A percentile compares a stretch with the other conserved stretches of the same genome.
Evolutionary conservation across 805 yeast species (phyloP).

Genomic region (Vanderwaltozyma tropicalis): DNA sequence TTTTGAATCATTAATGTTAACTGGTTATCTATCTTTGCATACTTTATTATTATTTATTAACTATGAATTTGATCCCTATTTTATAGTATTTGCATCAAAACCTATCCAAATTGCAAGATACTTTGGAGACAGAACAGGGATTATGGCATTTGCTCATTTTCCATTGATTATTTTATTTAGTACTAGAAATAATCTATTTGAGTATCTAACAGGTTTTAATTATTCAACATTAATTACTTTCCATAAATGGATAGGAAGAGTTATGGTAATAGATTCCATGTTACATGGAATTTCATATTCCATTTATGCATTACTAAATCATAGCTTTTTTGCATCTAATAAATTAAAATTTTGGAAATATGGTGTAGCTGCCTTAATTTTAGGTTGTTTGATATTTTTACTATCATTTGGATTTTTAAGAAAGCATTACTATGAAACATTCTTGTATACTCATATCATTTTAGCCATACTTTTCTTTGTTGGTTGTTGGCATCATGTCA

Average conservation of each 20-base stretch:
- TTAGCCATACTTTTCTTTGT: conserved; percentile 34
- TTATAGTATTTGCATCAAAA: conserved; percentile 8
- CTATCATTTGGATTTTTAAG: conserved; percentile 29
- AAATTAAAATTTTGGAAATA: conserved; percentile 29
- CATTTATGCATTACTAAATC: conserved; percentile 25
- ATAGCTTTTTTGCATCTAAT: conserved; percentile 4
- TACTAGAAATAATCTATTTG: conserved; percentile 62
- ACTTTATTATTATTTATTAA: conserved; percentile 5
- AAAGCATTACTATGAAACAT: conserved; percentile 34
- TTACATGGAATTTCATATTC: conserved; percentile 34
- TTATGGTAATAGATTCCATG: conserved; percentile 29
- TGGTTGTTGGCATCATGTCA: conserved; percentile 39
- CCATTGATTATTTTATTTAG: conserved; percentile 55
- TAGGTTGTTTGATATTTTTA: conserved; percentile 20
- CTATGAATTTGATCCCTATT: conserved; percentile 11
- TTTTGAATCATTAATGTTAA: conserved; percentile 12
- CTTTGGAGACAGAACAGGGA: conserved; percentile 39
- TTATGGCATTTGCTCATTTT: conserved; percentile 34
- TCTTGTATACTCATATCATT: conserved; percentile 35
- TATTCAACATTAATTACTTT: conserved; percentile 51
- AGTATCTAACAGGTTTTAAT: conserved; percentile 50
- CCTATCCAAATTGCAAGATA: conserved; percentile 18
- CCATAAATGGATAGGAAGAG: conserved; percentile 50
- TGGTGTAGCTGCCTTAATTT: conserved; percentile 32
- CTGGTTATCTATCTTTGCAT: conserved; percentile 12